phyloP scores from a whole-genome alignment of 1,139 yeast species.

The Scheffersomyces illinoinensis region DNA sequence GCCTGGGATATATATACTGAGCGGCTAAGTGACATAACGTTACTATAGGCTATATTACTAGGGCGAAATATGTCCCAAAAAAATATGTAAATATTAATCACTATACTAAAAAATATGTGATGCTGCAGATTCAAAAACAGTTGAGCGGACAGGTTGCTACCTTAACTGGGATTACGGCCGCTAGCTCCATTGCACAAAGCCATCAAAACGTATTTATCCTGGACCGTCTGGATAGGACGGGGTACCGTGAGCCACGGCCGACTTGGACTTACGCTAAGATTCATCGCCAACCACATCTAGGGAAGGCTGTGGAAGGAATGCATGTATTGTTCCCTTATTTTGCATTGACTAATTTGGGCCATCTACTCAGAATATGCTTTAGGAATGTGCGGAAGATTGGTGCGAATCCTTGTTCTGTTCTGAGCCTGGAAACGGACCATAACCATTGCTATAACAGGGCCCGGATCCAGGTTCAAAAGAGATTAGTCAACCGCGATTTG shows the following conservation, averaged over 20 bases:
- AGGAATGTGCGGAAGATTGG: neutral
- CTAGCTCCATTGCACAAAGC: neutral
- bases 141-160: neutral
- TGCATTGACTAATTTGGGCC: neutral
- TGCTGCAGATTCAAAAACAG: neutral
- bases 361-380: neutral
- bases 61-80: neutral
- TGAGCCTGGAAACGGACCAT: neutral
- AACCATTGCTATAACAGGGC: neutral
- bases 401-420: neutral
- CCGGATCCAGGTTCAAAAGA: neutral
- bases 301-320: neutral
- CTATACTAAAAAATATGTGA: neutral
- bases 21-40: neutral
- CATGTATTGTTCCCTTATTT: neutral
- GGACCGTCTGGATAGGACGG: too few species aligned
- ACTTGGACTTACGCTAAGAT: neutral
- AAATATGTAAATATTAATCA: neutral
- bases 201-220: neutral
- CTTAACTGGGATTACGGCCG: neutral
- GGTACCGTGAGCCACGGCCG: neutral
- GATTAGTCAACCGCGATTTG: too few species aligned
- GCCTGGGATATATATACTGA: neutral
- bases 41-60: neutral
- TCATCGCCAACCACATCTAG: neutral